These are phyloP conservation scores for Globisporangium recalcitrans DNA, from an alignment of 352 stramenopile species.

Conservation along the genomic window DNA sequence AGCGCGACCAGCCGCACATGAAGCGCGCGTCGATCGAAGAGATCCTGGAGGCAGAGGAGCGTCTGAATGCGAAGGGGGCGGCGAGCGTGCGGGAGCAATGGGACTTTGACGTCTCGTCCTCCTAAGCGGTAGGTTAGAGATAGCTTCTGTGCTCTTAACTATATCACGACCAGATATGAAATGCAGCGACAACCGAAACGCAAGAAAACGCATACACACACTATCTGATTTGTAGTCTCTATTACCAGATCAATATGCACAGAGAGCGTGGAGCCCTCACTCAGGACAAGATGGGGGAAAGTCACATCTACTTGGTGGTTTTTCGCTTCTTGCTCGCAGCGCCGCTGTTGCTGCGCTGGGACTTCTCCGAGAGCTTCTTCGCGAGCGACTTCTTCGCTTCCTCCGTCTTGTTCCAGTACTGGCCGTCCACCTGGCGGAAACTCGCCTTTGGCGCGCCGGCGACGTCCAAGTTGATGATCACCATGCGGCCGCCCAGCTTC, in stretches of 20 bases:
- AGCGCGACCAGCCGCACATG: slow-evolving; percentile 78
- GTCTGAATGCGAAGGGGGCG: slow-evolving; percentile 52
- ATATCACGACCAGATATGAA: slow-evolving; percentile 3
- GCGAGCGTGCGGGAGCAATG: slow-evolving; percentile 76
- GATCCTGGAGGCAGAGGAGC: slow-evolving; percentile 76
- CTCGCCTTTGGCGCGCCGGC: slow-evolving; percentile 87
- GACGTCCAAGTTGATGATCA: slow-evolving; percentile 92
- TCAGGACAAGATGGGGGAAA: not conserved
- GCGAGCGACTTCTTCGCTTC: slow-evolving; percentile 77
- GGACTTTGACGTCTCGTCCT: slow-evolving; percentile 66
- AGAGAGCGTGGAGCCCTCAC: not conserved
- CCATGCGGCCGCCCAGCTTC: slow-evolving; percentile 84
- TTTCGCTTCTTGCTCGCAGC: slow-evolving; percentile 46
- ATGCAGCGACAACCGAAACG: not conserved
- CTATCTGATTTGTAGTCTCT: not conserved
- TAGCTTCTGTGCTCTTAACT: not conserved
- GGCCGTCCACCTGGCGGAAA: slow-evolving; percentile 82
- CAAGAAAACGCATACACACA: not conserved
- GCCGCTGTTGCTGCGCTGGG: slow-evolving; percentile 27
- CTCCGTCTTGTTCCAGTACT: slow-evolving; percentile 87
- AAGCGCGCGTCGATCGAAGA: slow-evolving; percentile 74
- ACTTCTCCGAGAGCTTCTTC: slow-evolving; percentile 66
- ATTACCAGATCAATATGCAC: slow-evolving; percentile 10
- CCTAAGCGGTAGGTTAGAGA: slow-evolving; percentile 4
- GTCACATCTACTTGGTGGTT: slow-evolving; percentile 16